These are phyloP conservation scores for Citrus reticulata DNA, from an alignment of 345 rosid genomes.

Conservation along the genomic window DNA sequence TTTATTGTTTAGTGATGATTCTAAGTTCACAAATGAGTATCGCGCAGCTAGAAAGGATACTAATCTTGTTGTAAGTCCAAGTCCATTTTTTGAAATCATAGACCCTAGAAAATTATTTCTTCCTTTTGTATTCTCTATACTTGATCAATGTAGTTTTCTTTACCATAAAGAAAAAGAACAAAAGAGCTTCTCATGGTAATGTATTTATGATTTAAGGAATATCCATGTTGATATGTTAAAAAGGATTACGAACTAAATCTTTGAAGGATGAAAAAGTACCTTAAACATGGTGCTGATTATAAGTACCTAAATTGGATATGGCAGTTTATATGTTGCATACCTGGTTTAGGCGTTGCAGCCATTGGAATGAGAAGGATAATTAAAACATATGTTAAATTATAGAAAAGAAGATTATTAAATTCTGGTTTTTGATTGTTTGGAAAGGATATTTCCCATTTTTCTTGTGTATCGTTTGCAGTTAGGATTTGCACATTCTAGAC, in stretches of 20 bases:
- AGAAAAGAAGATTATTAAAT: neutral
- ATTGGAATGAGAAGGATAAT: neutral
- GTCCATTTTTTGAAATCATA: neutral
- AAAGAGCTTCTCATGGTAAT: neutral
- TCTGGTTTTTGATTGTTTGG: neutral
- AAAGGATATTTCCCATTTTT: neutral
- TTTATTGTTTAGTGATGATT: constrained; percentile 61
- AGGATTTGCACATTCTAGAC: neutral
- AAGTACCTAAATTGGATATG: neutral
- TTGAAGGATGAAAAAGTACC: neutral
- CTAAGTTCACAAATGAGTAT: constrained; percentile 61
- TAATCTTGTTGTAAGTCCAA: constrained; percentile 62
- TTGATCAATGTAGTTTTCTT: neutral
- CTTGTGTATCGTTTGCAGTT: neutral
- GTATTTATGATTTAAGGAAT: neutral
- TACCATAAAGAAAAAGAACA: neutral
- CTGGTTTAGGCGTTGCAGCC: neutral
- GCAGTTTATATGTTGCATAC: neutral
- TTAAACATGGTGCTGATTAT: neutral
- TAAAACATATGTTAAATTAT: neutral
- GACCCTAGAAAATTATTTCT: neutral
- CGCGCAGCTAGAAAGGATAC: constrained; percentile 75
- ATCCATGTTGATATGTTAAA: neutral
- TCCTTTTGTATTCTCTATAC: neutral
- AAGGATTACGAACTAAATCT: neutral